Evolutionary conservation across 805 yeast species (phyloP).

Genomic region (Candida ascalaphidarum): DNA sequence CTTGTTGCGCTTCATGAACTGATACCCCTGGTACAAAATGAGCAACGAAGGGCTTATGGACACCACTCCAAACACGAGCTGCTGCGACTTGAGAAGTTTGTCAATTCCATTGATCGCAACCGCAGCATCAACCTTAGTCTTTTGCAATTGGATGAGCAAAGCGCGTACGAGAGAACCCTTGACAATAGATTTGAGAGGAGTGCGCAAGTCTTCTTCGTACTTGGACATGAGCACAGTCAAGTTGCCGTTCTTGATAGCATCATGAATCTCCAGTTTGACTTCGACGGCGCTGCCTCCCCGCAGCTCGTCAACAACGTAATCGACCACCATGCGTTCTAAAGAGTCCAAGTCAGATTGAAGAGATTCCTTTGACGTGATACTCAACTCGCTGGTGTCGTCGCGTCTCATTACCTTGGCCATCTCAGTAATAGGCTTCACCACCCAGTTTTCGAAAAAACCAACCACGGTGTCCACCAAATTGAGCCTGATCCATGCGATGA

Average conservation of each 20-base stretch:
- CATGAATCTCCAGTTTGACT: conserved; percentile 25
- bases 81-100: conserved; percentile 80
- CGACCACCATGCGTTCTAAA: conserved; percentile 80
- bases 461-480: conserved; percentile 54
- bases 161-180: conserved; percentile 70
- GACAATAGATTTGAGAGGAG: conserved; percentile 57
- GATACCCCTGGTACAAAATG: conserved; percentile 40
- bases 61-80: conserved; percentile 85
- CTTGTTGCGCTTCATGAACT: conserved; percentile 29
- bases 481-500: conserved; percentile 46
- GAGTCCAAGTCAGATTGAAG: conserved; percentile 71
- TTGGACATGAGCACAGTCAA: conserved; percentile 69
- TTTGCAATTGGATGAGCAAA: conserved; percentile 85
- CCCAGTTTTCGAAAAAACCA: conserved; percentile 79
- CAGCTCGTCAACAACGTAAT: conserved; percentile 38
- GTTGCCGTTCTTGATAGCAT: conserved; percentile 62
- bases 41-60: conserved; percentile 79
- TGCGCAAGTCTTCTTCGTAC: conserved; percentile 68
- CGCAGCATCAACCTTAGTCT: conserved; percentile 91
- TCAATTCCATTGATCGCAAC: conserved; percentile 88
- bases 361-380: conserved; percentile 73
- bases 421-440: conserved; percentile 63
- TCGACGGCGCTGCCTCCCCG: no score
- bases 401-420: conserved; percentile 76
- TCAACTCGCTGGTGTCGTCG: conserved; percentile 63